These are phyloP conservation scores for Psilocybe azurescens DNA, from an alignment of 768 basidiomycete genomes.

Conservation along the genomic window DNA sequence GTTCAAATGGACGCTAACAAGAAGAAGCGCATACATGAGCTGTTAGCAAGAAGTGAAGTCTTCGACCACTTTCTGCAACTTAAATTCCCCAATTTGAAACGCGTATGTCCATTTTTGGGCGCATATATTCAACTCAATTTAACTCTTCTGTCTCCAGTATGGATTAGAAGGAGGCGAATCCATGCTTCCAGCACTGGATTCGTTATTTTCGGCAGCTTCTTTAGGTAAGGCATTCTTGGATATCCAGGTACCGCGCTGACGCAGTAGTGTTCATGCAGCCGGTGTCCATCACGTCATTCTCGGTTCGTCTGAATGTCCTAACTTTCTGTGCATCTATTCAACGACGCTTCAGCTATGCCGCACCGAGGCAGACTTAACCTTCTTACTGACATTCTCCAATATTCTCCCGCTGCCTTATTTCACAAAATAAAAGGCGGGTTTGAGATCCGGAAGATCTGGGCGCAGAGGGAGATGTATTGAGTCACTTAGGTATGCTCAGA, in stretches of 20 bases:
- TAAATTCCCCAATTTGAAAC: slow-evolving; percentile 89
- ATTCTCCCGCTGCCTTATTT: slow-evolving; percentile 72
- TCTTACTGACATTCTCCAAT: slow-evolving; percentile 77
- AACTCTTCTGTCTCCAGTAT: slow-evolving; percentile 49
- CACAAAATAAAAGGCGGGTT: slow-evolving; percentile 86
- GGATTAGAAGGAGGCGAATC: slow-evolving; percentile 94
- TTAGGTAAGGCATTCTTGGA: slow-evolving; percentile 40
- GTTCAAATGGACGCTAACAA: slow-evolving; percentile 33
- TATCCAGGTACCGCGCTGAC: too few relatives aligned
- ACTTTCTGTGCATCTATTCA: neutral
- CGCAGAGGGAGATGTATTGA: slow-evolving; percentile 85
- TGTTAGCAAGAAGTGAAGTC: slow-evolving; percentile 78
- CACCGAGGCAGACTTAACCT: slow-evolving; percentile 89
- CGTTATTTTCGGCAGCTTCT: slow-evolving; percentile 72
- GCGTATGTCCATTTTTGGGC: slow-evolving; percentile 39
- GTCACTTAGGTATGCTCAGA: slow-evolving; percentile 67
- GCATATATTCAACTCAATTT: neutral
- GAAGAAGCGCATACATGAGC: slow-evolving; percentile 65
- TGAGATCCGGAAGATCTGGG: slow-evolving; percentile 72
- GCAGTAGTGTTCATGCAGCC: slow-evolving; percentile 34
- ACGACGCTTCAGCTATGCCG: slow-evolving; percentile 63
- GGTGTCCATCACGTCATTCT: slow-evolving; percentile 76
- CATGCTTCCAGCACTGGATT: slow-evolving; percentile 88
- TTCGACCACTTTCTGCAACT: slow-evolving; percentile 85
- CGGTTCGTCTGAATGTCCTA: slow-evolving; percentile 26